Conservation (phyloP, 1,284 basidiomycete species). For the Leccinum subfulvum region DNA sequence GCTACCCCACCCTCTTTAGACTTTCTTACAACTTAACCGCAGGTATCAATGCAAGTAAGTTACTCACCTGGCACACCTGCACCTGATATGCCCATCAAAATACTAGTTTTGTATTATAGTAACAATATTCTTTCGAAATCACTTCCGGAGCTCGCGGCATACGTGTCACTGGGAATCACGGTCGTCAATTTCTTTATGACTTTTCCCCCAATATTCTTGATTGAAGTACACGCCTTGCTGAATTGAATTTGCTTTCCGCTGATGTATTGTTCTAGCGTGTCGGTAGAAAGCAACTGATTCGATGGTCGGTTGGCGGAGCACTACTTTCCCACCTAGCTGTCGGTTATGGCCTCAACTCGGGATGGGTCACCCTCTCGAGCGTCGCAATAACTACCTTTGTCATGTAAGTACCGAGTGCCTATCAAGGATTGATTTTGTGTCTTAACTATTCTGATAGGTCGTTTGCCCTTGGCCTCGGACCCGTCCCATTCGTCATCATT, state of each 20-base stretch:
- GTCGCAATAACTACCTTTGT: conserved; percentile 82
- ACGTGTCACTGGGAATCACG: conserved; percentile 76
- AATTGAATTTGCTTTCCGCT: neutral
- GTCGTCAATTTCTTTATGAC: conserved; percentile 82
- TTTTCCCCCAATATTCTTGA: conserved; percentile 79
- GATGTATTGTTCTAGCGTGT: conserved; percentile 46
- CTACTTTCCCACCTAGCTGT: conserved; percentile 66
- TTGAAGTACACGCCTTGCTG: conserved; percentile 52
- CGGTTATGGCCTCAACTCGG: conserved; percentile 70
- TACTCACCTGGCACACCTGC: neutral
- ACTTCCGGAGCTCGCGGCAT: conserved; percentile 74
- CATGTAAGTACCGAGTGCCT: conserved; percentile 45
- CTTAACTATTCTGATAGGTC: conserved; percentile 46
- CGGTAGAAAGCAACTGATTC: conserved; percentile 61
- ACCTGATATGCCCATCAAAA: conserved; percentile 33
- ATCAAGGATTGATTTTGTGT: neutral
- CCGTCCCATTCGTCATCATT: conserved; percentile 89
- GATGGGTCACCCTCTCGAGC: conserved; percentile 62
- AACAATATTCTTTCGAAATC: conserved; percentile 81
- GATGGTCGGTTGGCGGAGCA: conserved; percentile 60
- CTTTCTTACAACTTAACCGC: conserved; percentile 8
- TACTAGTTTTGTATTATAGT: conserved; percentile 82
- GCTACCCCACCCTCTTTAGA: neutral
- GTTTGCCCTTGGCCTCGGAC: conserved; percentile 89
- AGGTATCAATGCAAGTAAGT: conserved; percentile 56